Evolutionary conservation across 169 alveolate genomes (phyloP).

Genomic region (Eimeria zaria): DNA sequence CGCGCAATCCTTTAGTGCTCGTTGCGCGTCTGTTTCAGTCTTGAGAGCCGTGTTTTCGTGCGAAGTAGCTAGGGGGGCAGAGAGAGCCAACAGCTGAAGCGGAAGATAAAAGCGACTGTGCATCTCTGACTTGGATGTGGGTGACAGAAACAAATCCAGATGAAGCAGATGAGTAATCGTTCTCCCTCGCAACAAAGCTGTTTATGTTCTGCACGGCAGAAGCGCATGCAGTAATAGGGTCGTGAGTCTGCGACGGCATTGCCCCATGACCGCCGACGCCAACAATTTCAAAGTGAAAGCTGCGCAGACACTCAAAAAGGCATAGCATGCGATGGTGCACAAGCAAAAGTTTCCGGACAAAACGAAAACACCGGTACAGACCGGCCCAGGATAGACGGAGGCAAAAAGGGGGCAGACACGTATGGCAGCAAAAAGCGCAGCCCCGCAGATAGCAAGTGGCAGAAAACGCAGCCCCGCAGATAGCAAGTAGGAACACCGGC

Average conservation of each 20-base stretch:
- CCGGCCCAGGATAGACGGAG: background rate
- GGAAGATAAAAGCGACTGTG: background rate
- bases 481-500: no score
- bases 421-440: background rate
- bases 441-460: background rate
- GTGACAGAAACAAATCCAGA: constrained; percentile 83
- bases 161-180: constrained; percentile 27
- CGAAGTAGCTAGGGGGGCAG: background rate
- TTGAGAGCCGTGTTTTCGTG: background rate
- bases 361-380: background rate
- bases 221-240: constrained; percentile 83
- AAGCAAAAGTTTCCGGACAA: background rate
- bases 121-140: constrained; percentile 44
- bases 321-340: background rate
- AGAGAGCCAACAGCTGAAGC: background rate
- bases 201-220: constrained; percentile 70
- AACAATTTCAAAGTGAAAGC: constrained; percentile 62
- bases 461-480: no score
- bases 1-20: background rate
- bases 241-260: constrained; percentile 65
- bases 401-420: background rate
- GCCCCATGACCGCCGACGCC: constrained; percentile 86
- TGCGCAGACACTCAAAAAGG: constrained; percentile 24
- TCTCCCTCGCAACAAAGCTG: constrained; percentile 80
- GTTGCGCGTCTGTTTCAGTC: background rate